Percentiles rank a stretch among this genome's conserved stretches.
phyloP scores from a whole-genome alignment of 2,329 filamentous ascomycete species.

The Ceratocystis variospora region DNA sequence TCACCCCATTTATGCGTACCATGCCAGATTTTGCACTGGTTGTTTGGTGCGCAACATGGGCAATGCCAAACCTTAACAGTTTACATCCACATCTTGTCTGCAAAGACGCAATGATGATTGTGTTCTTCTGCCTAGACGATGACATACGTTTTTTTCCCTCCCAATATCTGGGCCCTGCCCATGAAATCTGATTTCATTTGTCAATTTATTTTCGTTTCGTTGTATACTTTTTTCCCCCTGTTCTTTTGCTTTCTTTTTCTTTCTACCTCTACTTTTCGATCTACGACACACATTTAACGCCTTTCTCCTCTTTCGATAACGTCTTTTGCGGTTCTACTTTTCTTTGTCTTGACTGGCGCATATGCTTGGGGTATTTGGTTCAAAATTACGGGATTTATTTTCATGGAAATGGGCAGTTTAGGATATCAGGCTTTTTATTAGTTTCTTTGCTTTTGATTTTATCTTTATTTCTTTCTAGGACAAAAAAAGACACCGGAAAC shows the following conservation, averaged over 20 bases:
- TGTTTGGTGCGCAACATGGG: too few relatives aligned
- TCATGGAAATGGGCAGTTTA: not conserved
- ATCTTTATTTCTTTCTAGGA: not conserved
- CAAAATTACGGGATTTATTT: not conserved
- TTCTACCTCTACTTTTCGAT: slow-evolving; percentile 2
- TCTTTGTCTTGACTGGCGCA: not conserved
- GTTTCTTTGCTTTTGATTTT: not conserved
- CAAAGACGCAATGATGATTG: not conserved
- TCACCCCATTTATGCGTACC: too few relatives aligned
- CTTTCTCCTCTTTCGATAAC: not conserved
- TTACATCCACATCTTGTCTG: not conserved
- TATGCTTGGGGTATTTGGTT: slow-evolving; percentile 1
- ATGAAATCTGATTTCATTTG: not conserved
- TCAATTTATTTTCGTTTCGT: slow-evolving; percentile 8
- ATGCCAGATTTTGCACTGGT: too few relatives aligned
- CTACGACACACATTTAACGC: slow-evolving; percentile 4
- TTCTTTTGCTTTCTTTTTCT: slow-evolving; percentile 8
- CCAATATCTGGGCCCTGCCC: not conserved
- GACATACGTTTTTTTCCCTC: not conserved
- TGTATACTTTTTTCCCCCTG: slow-evolving; percentile 9
- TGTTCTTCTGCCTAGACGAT: not conserved
- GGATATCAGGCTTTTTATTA: not conserved
- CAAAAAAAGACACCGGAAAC: not conserved
- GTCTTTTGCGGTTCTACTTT: slow-evolving; percentile 1
- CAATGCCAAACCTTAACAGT: not conserved